phyloP scores from a whole-genome alignment of 257 asterid species.

The Sherardia arvensis region DNA sequence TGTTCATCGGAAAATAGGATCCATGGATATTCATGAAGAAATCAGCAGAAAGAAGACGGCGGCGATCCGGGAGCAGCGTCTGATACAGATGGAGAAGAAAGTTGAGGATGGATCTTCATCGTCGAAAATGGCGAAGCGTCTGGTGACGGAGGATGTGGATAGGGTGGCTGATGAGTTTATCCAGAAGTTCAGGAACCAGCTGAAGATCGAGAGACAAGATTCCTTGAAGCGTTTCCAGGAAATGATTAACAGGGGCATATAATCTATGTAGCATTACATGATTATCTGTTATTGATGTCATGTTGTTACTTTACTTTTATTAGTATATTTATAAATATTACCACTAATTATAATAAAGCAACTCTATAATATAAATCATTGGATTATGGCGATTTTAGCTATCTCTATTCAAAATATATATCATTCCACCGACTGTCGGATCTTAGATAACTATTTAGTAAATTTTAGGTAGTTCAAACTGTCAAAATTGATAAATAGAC shows the following conservation, averaged over 20 bases:
- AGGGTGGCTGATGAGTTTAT: slow-evolving; percentile 40
- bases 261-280: not conserved
- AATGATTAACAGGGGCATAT: slow-evolving; percentile 13
- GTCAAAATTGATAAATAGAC: no score
- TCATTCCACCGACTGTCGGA: no score
- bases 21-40: slow-evolving; percentile 15
- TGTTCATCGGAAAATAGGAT: not conserved
- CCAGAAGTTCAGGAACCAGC: slow-evolving; percentile 36
- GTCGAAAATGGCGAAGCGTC: slow-evolving; percentile 7
- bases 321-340: not conserved
- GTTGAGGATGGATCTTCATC: not conserved
- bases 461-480: no score
- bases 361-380: no score
- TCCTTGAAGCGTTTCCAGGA: slow-evolving; percentile 30
- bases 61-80: not conserved
- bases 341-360: not conserved
- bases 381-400: no score
- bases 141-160: slow-evolving; percentile 32
- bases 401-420: no score
- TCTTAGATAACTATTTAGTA: no score
- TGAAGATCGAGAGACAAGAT: slow-evolving; percentile 31
- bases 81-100: not conserved
- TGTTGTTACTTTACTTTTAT: no score
- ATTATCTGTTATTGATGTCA: no score
- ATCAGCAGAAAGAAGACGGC: not conserved